Evolutionary conservation across 148 eudicot genomes (phyloP), one percentile per base, ranked within the genome.

Genomic region (Drosera capensis): DNA sequence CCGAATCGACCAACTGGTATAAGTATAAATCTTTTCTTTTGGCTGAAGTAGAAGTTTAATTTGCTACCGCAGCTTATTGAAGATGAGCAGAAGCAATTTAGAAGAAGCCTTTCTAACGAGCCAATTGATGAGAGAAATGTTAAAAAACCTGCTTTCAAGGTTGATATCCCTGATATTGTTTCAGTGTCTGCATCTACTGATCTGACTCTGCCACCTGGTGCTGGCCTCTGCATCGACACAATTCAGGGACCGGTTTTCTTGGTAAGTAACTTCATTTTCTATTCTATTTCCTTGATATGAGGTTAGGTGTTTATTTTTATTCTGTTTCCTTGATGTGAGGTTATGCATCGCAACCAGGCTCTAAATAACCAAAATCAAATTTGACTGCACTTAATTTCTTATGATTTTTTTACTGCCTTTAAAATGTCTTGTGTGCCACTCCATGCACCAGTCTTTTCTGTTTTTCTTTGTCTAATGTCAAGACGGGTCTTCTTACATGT

Each of bases 141-240:
- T 5, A 77, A 57, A 45, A 78, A 57, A 52, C 53, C 66, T 57
- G 66, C 65, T 11, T 46, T 80, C 46, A 75, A 54, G 65, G 78
- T 88, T 21, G 74, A 74, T 34, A 70, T 88, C 49, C 59, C 71
- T 19, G 75, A 80, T 61, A 83, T 88, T 35, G 71, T 75, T 46
- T 83, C 86, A 40, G 77, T 88, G 20, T 77, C 97, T 31, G 75
- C 86, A 36, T 83, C 78, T 63, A 68, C 94, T 56, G 97, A 88
- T 75, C 83, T 83, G 48, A 80, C 94, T 41, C 70, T 88, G 56
- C 97, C 97, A 26, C 83, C 79, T 11, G 97, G 97, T 60, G 79
- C 97, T 21, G 90, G 80, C 55, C 77, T 88, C 35, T 83, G 79
- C 55, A 75, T 88, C 57, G 73, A 78, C 65, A 83, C 97, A 34